Conservation (phyloP, 2,329 filamentous ascomycete species). For the Aureobasidium sp. region DNA sequence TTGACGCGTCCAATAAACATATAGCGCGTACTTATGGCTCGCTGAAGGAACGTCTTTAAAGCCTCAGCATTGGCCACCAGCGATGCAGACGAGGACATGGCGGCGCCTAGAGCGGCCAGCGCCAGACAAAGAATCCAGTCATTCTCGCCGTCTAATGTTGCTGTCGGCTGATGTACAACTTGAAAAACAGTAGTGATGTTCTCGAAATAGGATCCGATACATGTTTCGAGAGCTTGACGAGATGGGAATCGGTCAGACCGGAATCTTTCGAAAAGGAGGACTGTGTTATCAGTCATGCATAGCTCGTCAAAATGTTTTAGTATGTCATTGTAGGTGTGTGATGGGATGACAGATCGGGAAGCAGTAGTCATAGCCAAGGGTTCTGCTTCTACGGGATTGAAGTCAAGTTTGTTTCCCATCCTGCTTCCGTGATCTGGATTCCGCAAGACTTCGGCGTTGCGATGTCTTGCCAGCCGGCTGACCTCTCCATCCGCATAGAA, state of each 20-base stretch:
- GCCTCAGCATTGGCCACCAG: not conserved
- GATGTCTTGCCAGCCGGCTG: not conserved
- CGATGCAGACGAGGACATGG: not conserved
- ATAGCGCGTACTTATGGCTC: not conserved
- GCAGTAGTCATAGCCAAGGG: not conserved
- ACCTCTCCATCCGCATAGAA: constrained; percentile 7
- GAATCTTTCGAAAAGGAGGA: not conserved
- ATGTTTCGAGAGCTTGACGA: not conserved
- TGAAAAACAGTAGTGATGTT: not conserved
- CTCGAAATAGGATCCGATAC: not conserved
- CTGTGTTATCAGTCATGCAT: not conserved
- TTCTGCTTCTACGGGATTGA: not conserved
- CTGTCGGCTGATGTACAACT: not conserved
- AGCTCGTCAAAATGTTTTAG: not conserved
- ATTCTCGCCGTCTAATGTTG: not conserved
- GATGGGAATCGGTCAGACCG: not conserved
- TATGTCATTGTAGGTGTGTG: not conserved
- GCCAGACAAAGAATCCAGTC: constrained; percentile 10
- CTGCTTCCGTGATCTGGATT: not conserved
- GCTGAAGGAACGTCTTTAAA: not conserved
- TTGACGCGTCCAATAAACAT: not conserved
- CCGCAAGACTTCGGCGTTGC: not conserved
- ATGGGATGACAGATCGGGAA: not conserved
- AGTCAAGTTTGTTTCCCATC: not conserved
- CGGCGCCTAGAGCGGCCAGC: not conserved